Evolutionary conservation across 2,329 filamentous ascomycete species (phyloP).

Genomic region (Neofusicoccum umdonicola): DNA sequence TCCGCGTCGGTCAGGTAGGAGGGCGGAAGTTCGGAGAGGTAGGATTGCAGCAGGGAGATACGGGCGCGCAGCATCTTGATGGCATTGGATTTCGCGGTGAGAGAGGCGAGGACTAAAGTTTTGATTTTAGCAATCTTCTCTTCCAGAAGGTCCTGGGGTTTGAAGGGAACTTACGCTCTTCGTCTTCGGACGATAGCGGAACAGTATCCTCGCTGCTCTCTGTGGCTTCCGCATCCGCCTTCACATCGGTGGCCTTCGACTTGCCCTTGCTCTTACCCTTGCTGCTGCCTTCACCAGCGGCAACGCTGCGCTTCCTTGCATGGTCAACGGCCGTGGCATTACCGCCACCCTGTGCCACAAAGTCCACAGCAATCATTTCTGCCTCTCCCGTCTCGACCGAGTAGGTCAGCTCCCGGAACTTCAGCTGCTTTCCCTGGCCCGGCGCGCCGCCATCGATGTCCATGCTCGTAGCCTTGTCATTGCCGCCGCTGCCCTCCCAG

Average conservation of each 20-base stretch:
- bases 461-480: slow-evolving; percentile 38
- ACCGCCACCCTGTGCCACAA: slow-evolving; percentile 79
- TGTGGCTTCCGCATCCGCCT: slow-evolving; percentile 31
- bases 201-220: slow-evolving; percentile 29
- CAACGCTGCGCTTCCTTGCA: slow-evolving; percentile 15
- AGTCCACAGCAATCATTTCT: slow-evolving; percentile 97
- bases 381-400: slow-evolving; percentile 91
- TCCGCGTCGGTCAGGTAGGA: slow-evolving; percentile 57
- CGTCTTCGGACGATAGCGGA: slow-evolving; percentile 58
- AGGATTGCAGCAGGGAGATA: slow-evolving; percentile 58
- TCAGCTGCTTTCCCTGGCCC: slow-evolving; percentile 47
- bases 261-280: slow-evolving; percentile 54
- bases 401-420: slow-evolving; percentile 81
- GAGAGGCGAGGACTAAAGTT: slow-evolving; percentile 56
- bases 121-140: not conserved
- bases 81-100: slow-evolving; percentile 87
- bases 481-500: slow-evolving; percentile 34
- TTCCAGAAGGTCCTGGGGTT: not conserved
- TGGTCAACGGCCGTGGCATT: slow-evolving; percentile 66
- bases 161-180: slow-evolving; percentile 55
- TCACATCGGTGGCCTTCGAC: slow-evolving; percentile 29
- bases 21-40: slow-evolving; percentile 70
- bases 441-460: slow-evolving; percentile 60
- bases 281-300: slow-evolving; percentile 45
- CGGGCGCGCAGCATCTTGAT: slow-evolving; percentile 81